Evolutionary conservation across 108 stramenopile species (phyloP).

Genomic region (Hondaea fermentalgiana): DNA sequence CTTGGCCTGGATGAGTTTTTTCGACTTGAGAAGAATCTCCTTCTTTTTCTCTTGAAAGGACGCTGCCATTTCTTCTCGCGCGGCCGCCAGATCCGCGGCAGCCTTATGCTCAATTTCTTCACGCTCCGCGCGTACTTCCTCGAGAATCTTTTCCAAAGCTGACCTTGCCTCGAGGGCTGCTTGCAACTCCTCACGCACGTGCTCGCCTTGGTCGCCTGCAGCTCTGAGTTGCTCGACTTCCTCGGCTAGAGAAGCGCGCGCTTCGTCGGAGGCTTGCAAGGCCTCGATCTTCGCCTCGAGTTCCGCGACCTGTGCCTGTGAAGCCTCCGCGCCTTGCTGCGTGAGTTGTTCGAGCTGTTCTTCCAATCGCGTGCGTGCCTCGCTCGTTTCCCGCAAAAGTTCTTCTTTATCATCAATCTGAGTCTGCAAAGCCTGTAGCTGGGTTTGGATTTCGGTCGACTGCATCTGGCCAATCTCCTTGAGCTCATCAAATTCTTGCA

Average conservation of each 20-base stretch:
- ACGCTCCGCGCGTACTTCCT: neutral
- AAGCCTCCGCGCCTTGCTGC: neutral
- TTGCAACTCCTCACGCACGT: neutral
- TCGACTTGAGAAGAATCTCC: neutral
- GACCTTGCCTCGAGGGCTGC: neutral
- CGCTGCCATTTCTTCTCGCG: neutral
- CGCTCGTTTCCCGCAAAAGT: too few species aligned
- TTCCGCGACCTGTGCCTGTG: neutral
- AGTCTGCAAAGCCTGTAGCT: neutral
- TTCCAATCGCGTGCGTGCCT: too few species aligned
- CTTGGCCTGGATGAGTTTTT: neutral
- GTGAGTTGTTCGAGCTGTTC: neutral
- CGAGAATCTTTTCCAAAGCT: neutral
- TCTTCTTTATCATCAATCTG: neutral
- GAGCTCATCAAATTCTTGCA: neutral
- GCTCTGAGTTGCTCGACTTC: neutral
- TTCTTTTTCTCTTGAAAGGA: conserved; percentile 1
- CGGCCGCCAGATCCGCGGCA: neutral
- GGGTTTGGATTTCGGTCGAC: neutral
- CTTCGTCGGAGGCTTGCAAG: neutral
- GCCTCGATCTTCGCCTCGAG: neutral
- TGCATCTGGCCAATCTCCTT: neutral
- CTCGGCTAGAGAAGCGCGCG: neutral
- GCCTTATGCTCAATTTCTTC: neutral
- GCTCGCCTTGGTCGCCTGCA: neutral